Base-by-base conservation (phyloP, 2,329 filamentous ascomycete species). In the Fusarium sp. region DNA sequence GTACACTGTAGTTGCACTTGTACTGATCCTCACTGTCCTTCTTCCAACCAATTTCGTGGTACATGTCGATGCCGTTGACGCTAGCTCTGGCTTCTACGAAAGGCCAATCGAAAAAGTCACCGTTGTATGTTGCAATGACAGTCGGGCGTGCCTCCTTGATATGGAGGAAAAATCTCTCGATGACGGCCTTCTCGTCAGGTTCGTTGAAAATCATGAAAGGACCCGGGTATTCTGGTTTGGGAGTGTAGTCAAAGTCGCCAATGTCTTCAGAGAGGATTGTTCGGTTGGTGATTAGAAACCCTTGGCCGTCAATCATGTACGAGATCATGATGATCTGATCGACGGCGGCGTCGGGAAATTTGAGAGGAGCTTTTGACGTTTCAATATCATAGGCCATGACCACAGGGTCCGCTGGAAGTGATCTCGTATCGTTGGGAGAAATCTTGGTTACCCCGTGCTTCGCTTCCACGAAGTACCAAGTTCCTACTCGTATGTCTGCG, bases 311-410 rank as follows among this genome's bases (percentile, higher is more conserved):
- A 79, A 99, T 98, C 97, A 99, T 99, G 86, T 99, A 99, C 35
- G 97, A 99, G 82, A 99, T 96, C 97, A 99, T 99, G 95, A 99
- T 99, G 80, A 99, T 93, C 82, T 98, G 96, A 84, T 99, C 97
- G 72, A 98, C 92, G 5, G 95, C 90, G 2, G 97, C 92, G 81
- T 99, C 97, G 30, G 97, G 97, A 78, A 99, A 99, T 82, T 99
- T 99, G 64, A 99, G 87, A 2, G 97, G 97, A 17, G 97, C 87
- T 81, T 99, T 99, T 6, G 94, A 96, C 3, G 97, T 99, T 84
- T 99, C 97, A 80, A 99, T 99, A 91, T 99, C 97, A 84, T 92
- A 99, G n/a, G 97, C 97, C 89, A 99, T 93, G 22, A 99, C 94
- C n/a, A 98, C 94, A 1, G 97, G 97, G 79, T 99, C 97, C 25